phyloP scores from a whole-genome alignment of 2,329 filamentous ascomycete genomes.

The Thermothelomyces thermophilus region DNA sequence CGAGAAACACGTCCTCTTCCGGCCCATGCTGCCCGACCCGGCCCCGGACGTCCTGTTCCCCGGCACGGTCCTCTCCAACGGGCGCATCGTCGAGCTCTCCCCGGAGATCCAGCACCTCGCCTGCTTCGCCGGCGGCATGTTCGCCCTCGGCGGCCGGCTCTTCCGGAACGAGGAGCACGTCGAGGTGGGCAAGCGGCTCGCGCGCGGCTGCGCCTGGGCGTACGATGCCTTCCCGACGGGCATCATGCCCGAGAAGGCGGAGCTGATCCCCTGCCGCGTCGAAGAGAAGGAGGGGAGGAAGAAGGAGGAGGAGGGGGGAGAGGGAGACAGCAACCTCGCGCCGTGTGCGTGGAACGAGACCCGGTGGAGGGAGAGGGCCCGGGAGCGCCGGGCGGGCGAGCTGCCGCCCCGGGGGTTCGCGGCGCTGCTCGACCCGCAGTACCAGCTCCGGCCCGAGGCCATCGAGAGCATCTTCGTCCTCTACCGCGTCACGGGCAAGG shows the following conservation, averaged over 20 bases:
- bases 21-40: conserved; percentile 54
- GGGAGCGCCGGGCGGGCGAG: conserved; percentile 25
- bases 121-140: conserved; percentile 41
- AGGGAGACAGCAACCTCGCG: neutral
- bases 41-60: conserved; percentile 51
- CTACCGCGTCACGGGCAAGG: conserved; percentile 44
- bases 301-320: neutral
- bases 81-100: conserved; percentile 27
- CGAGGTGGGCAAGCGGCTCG: conserved; percentile 40
- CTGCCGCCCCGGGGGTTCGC: conserved; percentile 51
- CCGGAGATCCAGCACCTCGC: conserved; percentile 36
- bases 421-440: conserved; percentile 39
- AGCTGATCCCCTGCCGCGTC: conserved; percentile 32
- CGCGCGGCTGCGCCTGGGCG: conserved; percentile 49
- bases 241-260: conserved; percentile 48
- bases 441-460: conserved; percentile 44
- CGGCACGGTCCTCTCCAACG: conserved; percentile 33
- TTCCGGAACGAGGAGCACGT: conserved; percentile 35
- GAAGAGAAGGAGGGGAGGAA: conserved; percentile 21
- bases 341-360: conserved; percentile 28
- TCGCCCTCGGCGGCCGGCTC: conserved; percentile 36
- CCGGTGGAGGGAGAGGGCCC: conserved; percentile 25
- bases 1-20: conserved; percentile 58
- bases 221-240: conserved; percentile 44
- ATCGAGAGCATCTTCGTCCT: conserved; percentile 47